Percentiles rank a stretch among this genome's conserved stretches.
phyloP scores from a whole-genome alignment of 371 early-diverging fungal species.

The Mortierella sp. region DNA sequence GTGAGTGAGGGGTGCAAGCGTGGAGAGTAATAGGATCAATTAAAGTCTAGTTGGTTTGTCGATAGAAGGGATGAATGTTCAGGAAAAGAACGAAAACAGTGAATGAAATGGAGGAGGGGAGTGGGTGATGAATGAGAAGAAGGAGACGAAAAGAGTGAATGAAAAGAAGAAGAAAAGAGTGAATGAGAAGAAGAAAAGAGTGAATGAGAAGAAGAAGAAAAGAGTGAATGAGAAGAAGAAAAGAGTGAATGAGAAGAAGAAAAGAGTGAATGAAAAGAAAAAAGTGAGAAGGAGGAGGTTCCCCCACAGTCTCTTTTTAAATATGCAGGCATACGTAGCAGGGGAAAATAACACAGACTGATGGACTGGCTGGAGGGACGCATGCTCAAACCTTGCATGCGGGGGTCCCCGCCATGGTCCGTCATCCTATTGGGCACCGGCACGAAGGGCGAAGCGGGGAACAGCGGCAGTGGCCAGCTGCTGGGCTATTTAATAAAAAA shows the following conservation, averaged over 20 bases:
- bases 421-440: background rate
- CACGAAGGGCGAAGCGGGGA: background rate
- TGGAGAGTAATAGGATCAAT: background rate
- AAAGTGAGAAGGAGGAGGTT: too few species aligned
- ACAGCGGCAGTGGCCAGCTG: background rate
- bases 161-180: background rate
- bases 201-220: background rate
- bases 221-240: background rate
- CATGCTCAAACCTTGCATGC: background rate
- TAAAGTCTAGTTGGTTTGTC: background rate
- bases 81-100: background rate
- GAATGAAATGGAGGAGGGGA: background rate
- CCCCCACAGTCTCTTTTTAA: background rate
- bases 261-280: background rate
- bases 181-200: background rate
- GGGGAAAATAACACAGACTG: background rate
- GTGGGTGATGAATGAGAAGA: background rate
- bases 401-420: conserved; percentile 11
- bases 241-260: background rate
- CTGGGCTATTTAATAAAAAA: background rate
- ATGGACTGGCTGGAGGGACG: background rate
- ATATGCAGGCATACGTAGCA: background rate
- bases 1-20: background rate
- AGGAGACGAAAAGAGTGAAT: background rate
- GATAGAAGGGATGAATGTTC: background rate